Base-by-base conservation (phyloP, 495 filamentous ascomycete genomes). In the Letharia lupina region DNA sequence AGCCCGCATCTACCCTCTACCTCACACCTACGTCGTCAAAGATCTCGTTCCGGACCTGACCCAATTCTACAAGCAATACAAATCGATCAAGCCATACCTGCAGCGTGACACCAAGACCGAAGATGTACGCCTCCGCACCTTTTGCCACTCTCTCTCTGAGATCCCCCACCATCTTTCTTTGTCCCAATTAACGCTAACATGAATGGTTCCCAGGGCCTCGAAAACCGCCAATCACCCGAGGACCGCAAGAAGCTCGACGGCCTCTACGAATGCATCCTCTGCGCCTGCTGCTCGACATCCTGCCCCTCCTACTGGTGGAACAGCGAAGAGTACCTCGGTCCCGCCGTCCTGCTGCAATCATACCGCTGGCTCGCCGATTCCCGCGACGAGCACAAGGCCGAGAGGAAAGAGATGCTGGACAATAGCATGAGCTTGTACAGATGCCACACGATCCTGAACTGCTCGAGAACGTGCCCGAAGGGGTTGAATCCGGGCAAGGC, bases 251-350 rank as follows among this genome's bases (percentile, higher is more conserved):
- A 97, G 85, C 87, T 98, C 65, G 94, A 98, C 77, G 94, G 94
- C 65, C 85, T 98, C 59, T 98, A 98, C 81, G 94, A 98, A 80
- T 98, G 94, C 82, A 98, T 98, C 77, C 89, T 98, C 61, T 98
- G 94, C 86, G 93, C 93, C 70, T 98, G 94, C 87, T 98, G 94
- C 87, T 92, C 89, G 68, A 98, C 94, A 33, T 96, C 92, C 42
- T 98, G 94, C 82, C 94, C 94, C 4, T 94, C 90, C 11, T 98
- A 98, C 84, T 98, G 94, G 94, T 98, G 94, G 94, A 98, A 98
- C 82, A 86, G 85, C 72, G 91, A 96, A 78, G 92, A 98, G 76
- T 98, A 98, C 83, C 89, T 98, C 39, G 94, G 94, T 66, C 94
- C 94, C 44, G 94, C 94, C 65, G 89, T 98, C 67, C 88, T 98